These are phyloP conservation scores for Celoporthe dispersa DNA, from an alignment of 2,329 filamentous ascomycete genomes.

Conservation along the genomic window DNA sequence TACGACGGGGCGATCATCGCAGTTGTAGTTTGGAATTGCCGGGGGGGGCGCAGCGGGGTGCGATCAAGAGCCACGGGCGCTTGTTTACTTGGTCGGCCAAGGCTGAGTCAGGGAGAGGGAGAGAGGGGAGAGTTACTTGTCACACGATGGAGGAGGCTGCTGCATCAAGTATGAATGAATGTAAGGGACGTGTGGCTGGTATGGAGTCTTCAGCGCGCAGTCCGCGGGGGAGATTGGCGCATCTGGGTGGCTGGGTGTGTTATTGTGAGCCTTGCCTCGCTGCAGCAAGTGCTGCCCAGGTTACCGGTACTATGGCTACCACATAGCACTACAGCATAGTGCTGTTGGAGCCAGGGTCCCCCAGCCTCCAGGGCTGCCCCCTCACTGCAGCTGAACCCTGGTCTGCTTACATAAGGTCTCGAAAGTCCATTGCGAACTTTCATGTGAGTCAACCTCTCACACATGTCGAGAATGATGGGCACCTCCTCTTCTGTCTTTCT, in stretches of 20 bases:
- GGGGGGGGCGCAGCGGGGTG: constrained; percentile 10
- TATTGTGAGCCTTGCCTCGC: constrained; percentile 2
- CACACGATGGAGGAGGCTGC: background rate
- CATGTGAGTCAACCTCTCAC: constrained; percentile 13
- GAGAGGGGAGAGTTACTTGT: background rate
- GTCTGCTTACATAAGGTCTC: background rate
- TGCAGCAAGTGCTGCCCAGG: background rate
- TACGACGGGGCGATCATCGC: constrained; percentile 45
- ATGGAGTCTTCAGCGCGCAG: background rate
- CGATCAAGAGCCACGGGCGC: constrained; percentile 1
- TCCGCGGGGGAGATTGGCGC: constrained; percentile 2
- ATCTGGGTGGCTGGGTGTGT: constrained; percentile 15
- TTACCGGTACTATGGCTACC: background rate
- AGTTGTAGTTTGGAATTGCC: constrained; percentile 29
- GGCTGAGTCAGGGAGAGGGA: background rate
- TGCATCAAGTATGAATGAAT: background rate
- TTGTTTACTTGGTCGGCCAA: background rate
- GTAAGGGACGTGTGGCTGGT: constrained; percentile 13
- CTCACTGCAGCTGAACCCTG: background rate
- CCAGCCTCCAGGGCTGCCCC: constrained; percentile 3
- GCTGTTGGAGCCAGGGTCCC: background rate
- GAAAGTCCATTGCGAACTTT: constrained; percentile 7
- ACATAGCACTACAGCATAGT: background rate
- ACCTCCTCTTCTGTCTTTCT: background rate
- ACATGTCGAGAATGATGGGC: background rate